phyloP scores from a whole-genome alignment of 2,329 filamentous ascomycete species.

The Niveomyces coronatus region DNA sequence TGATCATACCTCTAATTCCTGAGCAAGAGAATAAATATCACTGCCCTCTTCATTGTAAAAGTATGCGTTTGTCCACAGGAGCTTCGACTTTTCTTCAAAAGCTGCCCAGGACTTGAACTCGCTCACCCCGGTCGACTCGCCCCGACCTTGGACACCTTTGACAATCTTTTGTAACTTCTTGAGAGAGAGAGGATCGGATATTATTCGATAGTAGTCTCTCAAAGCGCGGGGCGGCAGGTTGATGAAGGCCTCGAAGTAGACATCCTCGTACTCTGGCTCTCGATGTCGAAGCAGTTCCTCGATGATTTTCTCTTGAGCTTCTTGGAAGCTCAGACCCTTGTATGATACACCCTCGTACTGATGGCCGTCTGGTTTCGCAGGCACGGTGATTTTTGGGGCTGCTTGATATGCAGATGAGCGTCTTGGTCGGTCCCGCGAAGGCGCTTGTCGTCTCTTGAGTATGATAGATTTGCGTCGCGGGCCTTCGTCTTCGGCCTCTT shows the following conservation, averaged over 20 bases:
- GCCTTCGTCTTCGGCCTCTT: constrained; percentile 20
- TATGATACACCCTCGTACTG: constrained; percentile 51
- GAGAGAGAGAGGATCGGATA: constrained; percentile 70
- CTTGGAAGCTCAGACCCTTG: constrained; percentile 65
- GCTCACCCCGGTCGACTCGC: constrained; percentile 49
- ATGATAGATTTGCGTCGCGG: constrained; percentile 22
- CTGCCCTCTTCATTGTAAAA: constrained; percentile 90
- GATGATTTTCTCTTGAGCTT: constrained; percentile 78
- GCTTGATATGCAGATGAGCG: constrained; percentile 21
- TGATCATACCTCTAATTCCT: constrained; percentile 60
- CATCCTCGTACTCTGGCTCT: constrained; percentile 60
- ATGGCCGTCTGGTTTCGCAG: constrained; percentile 34
- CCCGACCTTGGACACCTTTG: constrained; percentile 60
- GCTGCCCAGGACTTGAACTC: constrained; percentile 75
- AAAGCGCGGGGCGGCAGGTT: constrained; percentile 65
- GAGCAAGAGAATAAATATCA: constrained; percentile 67
- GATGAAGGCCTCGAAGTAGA: constrained; percentile 63
- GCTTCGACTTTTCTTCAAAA: constrained; percentile 68
- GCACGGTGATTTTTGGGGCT: constrained; percentile 25
- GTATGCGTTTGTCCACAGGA: constrained; percentile 80
- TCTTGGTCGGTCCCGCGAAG: constrained; percentile 24
- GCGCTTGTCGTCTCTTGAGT: constrained; percentile 21
- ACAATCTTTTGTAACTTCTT: constrained; percentile 68
- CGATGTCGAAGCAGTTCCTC: constrained; percentile 61
- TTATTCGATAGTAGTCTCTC: constrained; percentile 79